Conservation (phyloP, 345 rosid species). For the Theobroma cacao region DNA sequence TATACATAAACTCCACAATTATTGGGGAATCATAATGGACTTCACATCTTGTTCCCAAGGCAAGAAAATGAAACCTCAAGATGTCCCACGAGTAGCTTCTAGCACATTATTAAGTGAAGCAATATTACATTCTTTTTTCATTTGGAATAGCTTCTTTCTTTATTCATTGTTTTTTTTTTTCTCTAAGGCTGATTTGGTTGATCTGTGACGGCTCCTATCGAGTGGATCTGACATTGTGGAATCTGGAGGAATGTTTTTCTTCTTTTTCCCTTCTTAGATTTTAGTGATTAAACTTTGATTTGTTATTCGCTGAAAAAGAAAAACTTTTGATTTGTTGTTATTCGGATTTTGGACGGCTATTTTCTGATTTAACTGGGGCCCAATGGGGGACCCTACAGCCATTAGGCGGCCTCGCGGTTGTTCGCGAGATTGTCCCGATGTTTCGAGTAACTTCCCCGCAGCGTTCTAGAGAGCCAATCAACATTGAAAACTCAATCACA, state of each 20-base stretch:
- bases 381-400: too few species aligned
- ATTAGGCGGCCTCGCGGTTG: background rate
- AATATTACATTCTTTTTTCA: background rate
- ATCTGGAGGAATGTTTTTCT: background rate
- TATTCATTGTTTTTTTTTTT: background rate
- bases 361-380: background rate
- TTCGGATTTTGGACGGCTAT: background rate
- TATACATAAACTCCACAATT: background rate
- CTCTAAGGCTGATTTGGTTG: background rate
- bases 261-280: background rate
- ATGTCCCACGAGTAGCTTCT: background rate
- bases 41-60: background rate
- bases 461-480: background rate
- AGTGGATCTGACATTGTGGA: background rate
- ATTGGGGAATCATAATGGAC: background rate
- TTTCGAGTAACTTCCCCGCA: constrained; percentile 5
- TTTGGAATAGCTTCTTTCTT: background rate
- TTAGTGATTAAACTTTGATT: background rate
- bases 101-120: background rate
- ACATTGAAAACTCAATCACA: background rate
- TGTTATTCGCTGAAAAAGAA: too few species aligned
- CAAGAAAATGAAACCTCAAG: background rate
- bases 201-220: background rate
- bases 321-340: background rate
- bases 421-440: background rate